These are phyloP conservation scores for Septoria petroselini DNA, from an alignment of 2,329 filamentous ascomycete genomes.

Conservation along the genomic window DNA sequence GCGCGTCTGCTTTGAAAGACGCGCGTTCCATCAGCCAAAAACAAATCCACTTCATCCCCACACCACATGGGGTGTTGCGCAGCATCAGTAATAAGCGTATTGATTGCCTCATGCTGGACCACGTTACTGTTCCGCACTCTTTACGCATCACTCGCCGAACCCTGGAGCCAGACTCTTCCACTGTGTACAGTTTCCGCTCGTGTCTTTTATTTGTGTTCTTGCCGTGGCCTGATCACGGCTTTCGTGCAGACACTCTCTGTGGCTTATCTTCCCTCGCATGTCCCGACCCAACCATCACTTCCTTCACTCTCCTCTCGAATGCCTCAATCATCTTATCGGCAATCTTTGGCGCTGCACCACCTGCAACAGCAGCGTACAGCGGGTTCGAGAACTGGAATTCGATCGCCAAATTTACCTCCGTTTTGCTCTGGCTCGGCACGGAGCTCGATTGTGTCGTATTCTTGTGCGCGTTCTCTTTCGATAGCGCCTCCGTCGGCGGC, in stretches of 20 bases:
- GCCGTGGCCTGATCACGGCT: too few relatives aligned
- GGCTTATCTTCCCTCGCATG: conserved; percentile 15
- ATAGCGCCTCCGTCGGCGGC: conserved; percentile 42
- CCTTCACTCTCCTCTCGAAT: conserved; percentile 76
- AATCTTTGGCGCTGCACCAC: conserved; percentile 77
- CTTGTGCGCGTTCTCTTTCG: conserved; percentile 28
- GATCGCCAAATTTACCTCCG: conserved; percentile 72
- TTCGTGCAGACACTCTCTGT: neutral
- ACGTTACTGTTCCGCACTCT: too few relatives aligned
- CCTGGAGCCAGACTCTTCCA: neutral
- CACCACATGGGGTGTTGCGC: too few relatives aligned
- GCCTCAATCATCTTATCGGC: conserved; percentile 87
- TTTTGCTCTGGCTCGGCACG: conserved; percentile 49
- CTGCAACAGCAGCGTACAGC: conserved; percentile 78
- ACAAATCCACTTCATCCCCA: too few relatives aligned
- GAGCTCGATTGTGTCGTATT: conserved; percentile 44
- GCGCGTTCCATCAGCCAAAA: too few relatives aligned
- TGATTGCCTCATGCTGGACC: too few relatives aligned
- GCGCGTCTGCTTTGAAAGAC: too few relatives aligned
- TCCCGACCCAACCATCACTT: conserved; percentile 41
- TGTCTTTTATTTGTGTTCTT: neutral
- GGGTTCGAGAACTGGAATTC: conserved; percentile 84
- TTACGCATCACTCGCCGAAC: too few relatives aligned
- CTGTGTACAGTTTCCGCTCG: neutral
- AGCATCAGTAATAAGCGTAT: too few relatives aligned